Percentiles rank a stretch among this genome's conserved stretches.
These are phyloP conservation scores for Lasiosphaeriaceae sp. DNA, from an alignment of 495 filamentous ascomycete genomes.

Conservation along the genomic window DNA sequence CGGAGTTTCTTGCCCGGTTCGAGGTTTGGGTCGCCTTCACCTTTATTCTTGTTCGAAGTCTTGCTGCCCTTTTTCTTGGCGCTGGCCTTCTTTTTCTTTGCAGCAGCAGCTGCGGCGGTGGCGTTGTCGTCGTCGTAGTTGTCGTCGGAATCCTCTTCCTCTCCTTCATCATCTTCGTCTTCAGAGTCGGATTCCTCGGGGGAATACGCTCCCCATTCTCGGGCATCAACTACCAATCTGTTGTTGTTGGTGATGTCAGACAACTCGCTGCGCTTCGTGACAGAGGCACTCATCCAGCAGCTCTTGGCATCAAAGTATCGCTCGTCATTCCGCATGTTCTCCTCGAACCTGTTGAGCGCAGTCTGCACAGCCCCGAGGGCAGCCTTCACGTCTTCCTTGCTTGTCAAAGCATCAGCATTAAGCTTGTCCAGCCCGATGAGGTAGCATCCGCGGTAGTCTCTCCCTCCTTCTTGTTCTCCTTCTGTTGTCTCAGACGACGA, in stretches of 20 bases:
- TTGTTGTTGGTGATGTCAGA: neutral
- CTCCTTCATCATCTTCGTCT: constrained; percentile 29
- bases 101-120: too few species aligned
- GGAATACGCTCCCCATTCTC: constrained; percentile 47
- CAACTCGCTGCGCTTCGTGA: constrained; percentile 36
- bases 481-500: neutral
- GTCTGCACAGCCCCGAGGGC: constrained; percentile 33
- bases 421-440: constrained; percentile 51
- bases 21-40: constrained; percentile 12
- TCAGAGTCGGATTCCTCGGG: constrained; percentile 27
- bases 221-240: constrained; percentile 38
- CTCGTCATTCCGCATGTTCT: constrained; percentile 39
- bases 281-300: constrained; percentile 44
- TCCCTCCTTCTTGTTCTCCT: constrained; percentile 6
- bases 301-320: constrained; percentile 45
- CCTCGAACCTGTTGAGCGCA: constrained; percentile 45
- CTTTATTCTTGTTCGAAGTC: constrained; percentile 12
- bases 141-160: constrained; percentile 17
- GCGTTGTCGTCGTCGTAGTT: neutral
- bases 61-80: constrained; percentile 8
- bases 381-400: constrained; percentile 28
- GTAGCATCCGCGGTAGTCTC: constrained; percentile 51
- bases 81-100: neutral
- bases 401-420: neutral
- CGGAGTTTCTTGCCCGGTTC: constrained; percentile 32